Conservation (phyloP, 192 early-diverging fungal species). For the Backusella westeae region DNA sequence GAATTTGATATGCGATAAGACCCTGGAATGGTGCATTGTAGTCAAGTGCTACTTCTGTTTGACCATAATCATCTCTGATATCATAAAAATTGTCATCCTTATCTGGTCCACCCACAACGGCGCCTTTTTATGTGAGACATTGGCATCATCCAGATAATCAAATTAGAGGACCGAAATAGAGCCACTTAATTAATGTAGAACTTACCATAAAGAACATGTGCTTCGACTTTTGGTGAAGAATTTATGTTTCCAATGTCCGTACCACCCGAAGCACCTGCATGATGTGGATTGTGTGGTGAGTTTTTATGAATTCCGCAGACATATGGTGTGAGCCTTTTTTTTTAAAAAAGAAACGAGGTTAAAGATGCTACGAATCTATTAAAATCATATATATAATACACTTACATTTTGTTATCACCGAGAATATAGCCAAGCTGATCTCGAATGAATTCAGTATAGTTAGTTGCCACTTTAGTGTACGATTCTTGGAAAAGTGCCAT, state of each 20-base stretch:
- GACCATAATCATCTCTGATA: conserved; percentile 43
- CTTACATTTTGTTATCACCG: not conserved
- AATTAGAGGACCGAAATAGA: not conserved
- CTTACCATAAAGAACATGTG: conserved; percentile 40
- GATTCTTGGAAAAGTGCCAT: conserved; percentile 10
- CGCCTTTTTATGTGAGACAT: conserved; percentile 34
- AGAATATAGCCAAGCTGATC: not conserved
- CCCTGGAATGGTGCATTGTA: conserved; percentile 56
- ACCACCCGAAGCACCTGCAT: conserved; percentile 55
- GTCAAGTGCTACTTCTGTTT: conserved; percentile 55
- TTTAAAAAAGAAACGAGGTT: not conserved
- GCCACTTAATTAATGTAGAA: not conserved
- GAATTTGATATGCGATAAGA: conserved; percentile 52
- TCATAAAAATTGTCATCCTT: conserved; percentile 52
- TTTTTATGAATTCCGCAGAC: conserved; percentile 56
- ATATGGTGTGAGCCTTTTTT: conserved; percentile 47
- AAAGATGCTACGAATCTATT: not conserved
- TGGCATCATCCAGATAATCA: not conserved
- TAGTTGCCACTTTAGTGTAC: not conserved
- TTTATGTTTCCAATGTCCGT: conserved; percentile 37
- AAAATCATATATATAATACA: not conserved
- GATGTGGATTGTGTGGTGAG: conserved; percentile 55
- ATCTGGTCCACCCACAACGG: conserved; percentile 57
- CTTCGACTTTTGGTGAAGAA: conserved; percentile 26
- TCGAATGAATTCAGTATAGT: not conserved